Percentiles rank a stretch among this genome's conserved stretches.
phyloP scores from a whole-genome alignment of 2,329 filamentous ascomycete genomes.

The Gaeumannomyces tritici region DNA sequence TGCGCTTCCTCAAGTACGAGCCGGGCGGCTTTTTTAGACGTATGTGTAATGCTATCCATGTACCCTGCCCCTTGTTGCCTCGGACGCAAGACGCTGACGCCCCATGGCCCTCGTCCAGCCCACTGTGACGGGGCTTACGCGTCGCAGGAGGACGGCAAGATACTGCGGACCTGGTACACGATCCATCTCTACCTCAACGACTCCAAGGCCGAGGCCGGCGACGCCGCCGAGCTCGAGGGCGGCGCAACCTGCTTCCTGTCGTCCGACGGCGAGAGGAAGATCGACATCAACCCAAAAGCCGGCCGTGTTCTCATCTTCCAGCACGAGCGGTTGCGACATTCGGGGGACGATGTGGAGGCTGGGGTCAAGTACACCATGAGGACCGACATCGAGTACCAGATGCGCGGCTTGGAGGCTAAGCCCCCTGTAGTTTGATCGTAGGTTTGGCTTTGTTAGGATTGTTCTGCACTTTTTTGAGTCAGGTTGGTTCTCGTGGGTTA shows the following conservation, averaged over 20 bases:
- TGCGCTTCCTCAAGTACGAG: conserved; percentile 67
- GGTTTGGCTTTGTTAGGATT: not conserved
- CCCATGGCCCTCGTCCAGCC: conserved; percentile 25
- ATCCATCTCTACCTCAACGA: conserved; percentile 47
- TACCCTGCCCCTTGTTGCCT: not conserved
- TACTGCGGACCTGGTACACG: conserved; percentile 38
- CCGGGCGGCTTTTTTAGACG: conserved; percentile 63
- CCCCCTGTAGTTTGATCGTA: not conserved
- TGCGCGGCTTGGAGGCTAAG: not conserved
- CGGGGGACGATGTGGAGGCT: conserved; percentile 38
- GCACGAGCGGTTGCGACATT: conserved; percentile 39
- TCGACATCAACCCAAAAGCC: conserved; percentile 45
- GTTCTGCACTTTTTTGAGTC: not conserved
- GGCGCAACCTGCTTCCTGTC: conserved; percentile 48
- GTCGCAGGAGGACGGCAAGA: conserved; percentile 37
- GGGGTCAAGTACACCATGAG: conserved; percentile 49
- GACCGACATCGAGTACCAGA: conserved; percentile 42
- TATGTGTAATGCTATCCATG: conserved; percentile 8
- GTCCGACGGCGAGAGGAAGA: conserved; percentile 24
- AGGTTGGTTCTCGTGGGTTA: too few relatives aligned
- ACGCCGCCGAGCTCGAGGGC: conserved; percentile 29
- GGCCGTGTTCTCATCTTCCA: conserved; percentile 54
- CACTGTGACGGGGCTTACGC: conserved; percentile 60
- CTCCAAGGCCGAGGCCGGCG: conserved; percentile 29
- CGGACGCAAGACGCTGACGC: not conserved